Evolutionary conservation across 2,329 filamentous ascomycete genomes (phyloP), one percentile per base, ranked within the genome.

Genomic region (Aureobasidium namibiae): DNA sequence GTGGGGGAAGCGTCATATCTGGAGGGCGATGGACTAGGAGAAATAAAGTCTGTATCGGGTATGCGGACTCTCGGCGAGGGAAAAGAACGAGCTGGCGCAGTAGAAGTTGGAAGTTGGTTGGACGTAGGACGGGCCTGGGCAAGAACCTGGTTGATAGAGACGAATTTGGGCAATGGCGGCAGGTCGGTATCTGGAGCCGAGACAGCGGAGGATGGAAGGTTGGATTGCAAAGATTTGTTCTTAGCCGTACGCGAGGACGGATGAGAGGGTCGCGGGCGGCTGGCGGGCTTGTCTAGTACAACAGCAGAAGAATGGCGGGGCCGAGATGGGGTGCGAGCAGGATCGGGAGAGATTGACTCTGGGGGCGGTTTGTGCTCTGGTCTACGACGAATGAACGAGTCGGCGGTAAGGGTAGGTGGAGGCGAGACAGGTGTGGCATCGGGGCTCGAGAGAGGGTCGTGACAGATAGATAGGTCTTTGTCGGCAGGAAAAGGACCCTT

Each of bases 401-500:
- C 44, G 46, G 29, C 63, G 44, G 9, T 56, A 23, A 48, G 9
- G 2, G 24, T 14, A 6, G 54, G 54, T 23, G 48, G 56, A 62
- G 38, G 56, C 61, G 10, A 56, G 46, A 46, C 53, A 36, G 16
- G 59, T 1, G 16, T 7, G 1, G 7, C 21, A 7, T 34, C 31
- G 13, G 41, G 16, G 33, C 42, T 48, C 1, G 54, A 56, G 11
- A 38, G 3, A 16, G 14, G 54, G 6, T 48, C 33, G 18, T 57
- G 42, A 7, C 54, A 57, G 33, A 21, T 6, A 23, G 54, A 57
- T 31, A 57, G 26, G 21, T 57, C 54, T 31, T 33, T 57, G 33
- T 57, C 42, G 8, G 26, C 57, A 38, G 49, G 76, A 63, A 89
- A 87, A 0, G 86, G 87, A 0, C 86, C 87, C 61, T 73, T 78